These are phyloP conservation scores for Wallemia hederae DNA, from an alignment of 1,284 basidiomycete genomes.

Conservation along the genomic window DNA sequence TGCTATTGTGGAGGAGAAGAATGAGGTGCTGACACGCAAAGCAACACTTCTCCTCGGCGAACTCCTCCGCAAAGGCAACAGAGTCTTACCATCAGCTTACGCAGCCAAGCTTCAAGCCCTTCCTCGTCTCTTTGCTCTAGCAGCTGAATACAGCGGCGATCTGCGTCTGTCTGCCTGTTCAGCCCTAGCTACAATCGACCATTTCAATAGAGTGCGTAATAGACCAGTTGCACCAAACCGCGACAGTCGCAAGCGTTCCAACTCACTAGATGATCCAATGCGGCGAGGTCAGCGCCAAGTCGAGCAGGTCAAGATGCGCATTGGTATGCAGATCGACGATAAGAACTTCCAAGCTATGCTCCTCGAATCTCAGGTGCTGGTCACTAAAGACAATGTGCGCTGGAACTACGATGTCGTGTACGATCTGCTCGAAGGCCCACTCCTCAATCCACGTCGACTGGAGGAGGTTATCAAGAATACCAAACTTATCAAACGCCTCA, in stretches of 20 bases:
- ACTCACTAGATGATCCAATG: slow-evolving; percentile 58
- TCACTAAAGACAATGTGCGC: slow-evolving; percentile 61
- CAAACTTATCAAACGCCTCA: slow-evolving; percentile 55
- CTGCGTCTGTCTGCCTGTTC: slow-evolving; percentile 55
- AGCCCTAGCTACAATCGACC: slow-evolving; percentile 64
- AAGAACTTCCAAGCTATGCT: slow-evolving; percentile 52
- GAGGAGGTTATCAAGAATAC: slow-evolving; percentile 82
- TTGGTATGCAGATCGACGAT: slow-evolving; percentile 79
- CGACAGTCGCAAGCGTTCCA: slow-evolving; percentile 21
- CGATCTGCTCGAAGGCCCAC: slow-evolving; percentile 70
- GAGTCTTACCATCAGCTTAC: slow-evolving; percentile 51
- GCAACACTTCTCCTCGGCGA: slow-evolving; percentile 80
- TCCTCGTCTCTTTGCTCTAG: slow-evolving; percentile 56
- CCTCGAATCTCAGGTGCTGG: slow-evolving; percentile 60
- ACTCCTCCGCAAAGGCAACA: slow-evolving; percentile 58
- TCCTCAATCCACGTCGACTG: slow-evolving; percentile 69
- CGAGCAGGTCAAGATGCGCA: slow-evolving; percentile 60
- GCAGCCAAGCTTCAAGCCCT: slow-evolving; percentile 67
- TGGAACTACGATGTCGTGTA: slow-evolving; percentile 77
- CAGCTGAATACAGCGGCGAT: slow-evolving; percentile 37
- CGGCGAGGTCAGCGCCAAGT: slow-evolving; percentile 67
- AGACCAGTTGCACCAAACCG: slow-evolving; percentile 24
- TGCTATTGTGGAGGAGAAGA: slow-evolving; percentile 37
- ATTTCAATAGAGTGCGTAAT: slow-evolving; percentile 54
- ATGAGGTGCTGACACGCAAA: slow-evolving; percentile 44